phyloP scores from a whole-genome alignment of 106 monocot species.

The Dioscorea dumetorum region DNA sequence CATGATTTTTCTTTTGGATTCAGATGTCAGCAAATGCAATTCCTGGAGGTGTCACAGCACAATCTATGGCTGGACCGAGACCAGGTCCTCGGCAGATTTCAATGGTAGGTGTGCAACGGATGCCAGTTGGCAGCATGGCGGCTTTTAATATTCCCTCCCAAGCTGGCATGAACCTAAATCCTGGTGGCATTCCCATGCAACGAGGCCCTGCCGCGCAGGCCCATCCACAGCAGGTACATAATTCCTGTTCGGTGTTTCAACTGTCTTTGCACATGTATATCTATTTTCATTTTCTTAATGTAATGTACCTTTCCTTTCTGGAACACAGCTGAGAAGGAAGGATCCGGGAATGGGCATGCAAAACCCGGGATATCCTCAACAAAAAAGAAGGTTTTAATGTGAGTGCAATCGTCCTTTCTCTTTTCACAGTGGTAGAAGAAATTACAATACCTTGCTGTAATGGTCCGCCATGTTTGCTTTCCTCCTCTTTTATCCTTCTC shows the following conservation, averaged over 20 bases:
- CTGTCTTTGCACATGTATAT: background rate
- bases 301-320: constrained; percentile 5
- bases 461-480: too few species aligned
- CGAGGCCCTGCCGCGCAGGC: constrained; percentile 52
- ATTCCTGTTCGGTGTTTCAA: background rate
- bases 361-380: constrained; percentile 84
- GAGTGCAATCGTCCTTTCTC: background rate
- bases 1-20: constrained; percentile 3
- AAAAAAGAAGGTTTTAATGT: constrained; percentile 76
- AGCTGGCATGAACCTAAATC: constrained; percentile 56
- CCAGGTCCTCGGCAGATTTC: constrained; percentile 51
- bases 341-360: constrained; percentile 89
- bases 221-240: constrained; percentile 66
- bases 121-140: constrained; percentile 44
- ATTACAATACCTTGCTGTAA: too few species aligned
- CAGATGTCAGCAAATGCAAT: constrained; percentile 48
- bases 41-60: constrained; percentile 32
- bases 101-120: constrained; percentile 68
- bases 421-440: too few species aligned
- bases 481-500: too few species aligned
- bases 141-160: constrained; percentile 71
- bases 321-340: constrained; percentile 77
- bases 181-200: constrained; percentile 63
- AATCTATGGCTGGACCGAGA: constrained; percentile 40
- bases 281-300: constrained; percentile 1